phyloP scores from a whole-genome alignment of 2,329 filamentous ascomycete species.

The Juglanconis sp. region DNA sequence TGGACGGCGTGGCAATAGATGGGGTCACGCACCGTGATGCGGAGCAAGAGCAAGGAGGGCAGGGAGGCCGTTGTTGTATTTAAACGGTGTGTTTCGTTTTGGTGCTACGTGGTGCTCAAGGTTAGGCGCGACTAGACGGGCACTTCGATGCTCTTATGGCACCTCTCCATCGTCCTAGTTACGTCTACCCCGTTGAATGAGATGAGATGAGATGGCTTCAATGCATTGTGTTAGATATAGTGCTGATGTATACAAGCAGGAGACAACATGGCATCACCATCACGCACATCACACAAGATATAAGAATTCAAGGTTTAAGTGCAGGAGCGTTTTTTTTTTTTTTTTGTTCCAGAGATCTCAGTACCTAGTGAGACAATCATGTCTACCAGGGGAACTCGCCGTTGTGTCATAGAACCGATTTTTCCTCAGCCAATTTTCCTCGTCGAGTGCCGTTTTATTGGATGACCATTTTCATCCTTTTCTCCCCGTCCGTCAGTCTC shows the following conservation, averaged over 20 bases:
- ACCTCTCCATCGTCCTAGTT: too few species aligned
- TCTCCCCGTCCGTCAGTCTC: conserved; percentile 9
- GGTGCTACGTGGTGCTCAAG: too few species aligned
- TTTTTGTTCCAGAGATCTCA: conserved; percentile 20
- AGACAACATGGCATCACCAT: not conserved
- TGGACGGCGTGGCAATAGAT: not conserved
- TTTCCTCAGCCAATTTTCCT: conserved; percentile 16
- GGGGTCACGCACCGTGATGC: too few species aligned
- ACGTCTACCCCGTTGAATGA: too few species aligned
- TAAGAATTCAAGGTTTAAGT: not conserved
- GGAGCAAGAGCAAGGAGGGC: too few species aligned
- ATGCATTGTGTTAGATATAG: too few species aligned
- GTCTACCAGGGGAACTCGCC: conserved; percentile 19
- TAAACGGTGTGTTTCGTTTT: too few species aligned
- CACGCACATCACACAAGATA: not conserved
- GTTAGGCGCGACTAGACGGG: too few species aligned
- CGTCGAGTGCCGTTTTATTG: conserved; percentile 14
- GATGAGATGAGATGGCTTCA: too few species aligned
- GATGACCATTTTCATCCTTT: conserved; percentile 4
- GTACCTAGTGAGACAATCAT: conserved; percentile 18
- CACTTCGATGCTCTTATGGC: too few species aligned
- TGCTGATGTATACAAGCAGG: too few species aligned
- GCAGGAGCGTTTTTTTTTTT: conserved; percentile 11
- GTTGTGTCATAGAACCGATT: conserved; percentile 16
- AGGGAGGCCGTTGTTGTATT: too few species aligned